Evolutionary conservation across 257 asterid genomes (phyloP).

Genomic region (Linaria vulgaris): DNA sequence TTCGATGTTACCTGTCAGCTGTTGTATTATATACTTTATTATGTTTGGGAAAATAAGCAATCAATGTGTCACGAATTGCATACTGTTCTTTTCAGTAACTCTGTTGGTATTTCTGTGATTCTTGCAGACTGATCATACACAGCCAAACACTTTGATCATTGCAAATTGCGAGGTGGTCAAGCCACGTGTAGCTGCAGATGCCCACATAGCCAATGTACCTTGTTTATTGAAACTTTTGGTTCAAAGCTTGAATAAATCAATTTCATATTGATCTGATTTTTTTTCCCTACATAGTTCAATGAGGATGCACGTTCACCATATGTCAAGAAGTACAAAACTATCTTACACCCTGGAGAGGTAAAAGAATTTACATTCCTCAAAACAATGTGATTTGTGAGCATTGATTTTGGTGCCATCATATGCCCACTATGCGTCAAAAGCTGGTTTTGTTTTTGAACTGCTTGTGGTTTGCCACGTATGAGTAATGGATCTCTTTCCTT

Average conservation of each 20-base stretch:
- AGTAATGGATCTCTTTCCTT: neutral
- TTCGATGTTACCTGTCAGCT: conserved; percentile 5
- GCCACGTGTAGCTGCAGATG: conserved; percentile 92
- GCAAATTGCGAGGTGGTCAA: conserved; percentile 91
- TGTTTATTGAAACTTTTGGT: conserved; percentile 1
- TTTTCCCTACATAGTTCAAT: conserved; percentile 64
- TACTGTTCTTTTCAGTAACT: neutral
- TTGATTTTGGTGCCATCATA: neutral
- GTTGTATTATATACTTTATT: neutral
- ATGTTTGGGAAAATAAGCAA: conserved; percentile 7
- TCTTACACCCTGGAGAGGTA: conserved; percentile 99
- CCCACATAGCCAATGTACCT: conserved; percentile 77
- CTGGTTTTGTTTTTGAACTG: neutral
- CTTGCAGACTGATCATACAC: conserved; percentile 82
- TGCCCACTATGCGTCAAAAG: neutral
- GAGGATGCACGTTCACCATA: conserved; percentile 96
- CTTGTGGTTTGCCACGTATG: neutral
- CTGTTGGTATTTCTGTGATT: conserved; percentile 15
- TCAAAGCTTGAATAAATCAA: conserved; percentile 1
- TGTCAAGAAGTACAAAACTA: conserved; percentile 92
- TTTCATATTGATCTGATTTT: conserved; percentile 23
- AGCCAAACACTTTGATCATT: conserved; percentile 90
- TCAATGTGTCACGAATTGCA: neutral
- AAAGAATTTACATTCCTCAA: neutral
- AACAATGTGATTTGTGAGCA: neutral